phyloP scores from a whole-genome alignment of 2,329 filamentous ascomycete genomes.

The Stemphylium vesicarium region DNA sequence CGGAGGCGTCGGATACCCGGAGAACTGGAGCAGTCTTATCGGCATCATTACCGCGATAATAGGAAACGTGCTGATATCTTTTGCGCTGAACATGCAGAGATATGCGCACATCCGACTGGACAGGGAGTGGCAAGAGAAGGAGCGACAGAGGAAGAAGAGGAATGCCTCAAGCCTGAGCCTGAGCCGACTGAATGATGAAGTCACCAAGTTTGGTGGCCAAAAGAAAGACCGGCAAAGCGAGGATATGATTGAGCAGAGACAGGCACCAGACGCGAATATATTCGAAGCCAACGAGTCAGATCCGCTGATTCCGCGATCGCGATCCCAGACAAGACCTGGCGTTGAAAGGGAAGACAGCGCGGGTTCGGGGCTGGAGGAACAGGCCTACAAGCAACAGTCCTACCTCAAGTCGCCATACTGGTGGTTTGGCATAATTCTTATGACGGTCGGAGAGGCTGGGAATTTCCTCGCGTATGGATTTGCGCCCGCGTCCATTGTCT shows the following conservation, averaged over 20 bases:
- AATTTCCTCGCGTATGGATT: conserved; percentile 99
- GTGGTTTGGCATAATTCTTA: conserved; percentile 93
- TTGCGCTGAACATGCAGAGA: conserved; percentile 94
- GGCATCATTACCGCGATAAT: conserved; percentile 92
- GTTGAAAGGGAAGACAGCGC: conserved; percentile 39
- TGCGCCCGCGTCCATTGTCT: conserved; percentile 95
- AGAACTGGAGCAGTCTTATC: conserved; percentile 86
- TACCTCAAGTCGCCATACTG: conserved; percentile 94
- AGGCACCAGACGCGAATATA: conserved; percentile 4
- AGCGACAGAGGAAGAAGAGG: conserved; percentile 40
- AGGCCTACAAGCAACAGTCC: conserved; percentile 62
- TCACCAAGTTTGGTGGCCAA: conserved; percentile 16
- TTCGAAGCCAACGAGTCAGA: conserved; percentile 44
- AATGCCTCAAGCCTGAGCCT: conserved; percentile 53
- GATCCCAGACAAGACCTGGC: background rate
- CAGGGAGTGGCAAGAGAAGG: conserved; percentile 66
- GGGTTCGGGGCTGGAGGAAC: conserved; percentile 30
- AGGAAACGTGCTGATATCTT: conserved; percentile 91
- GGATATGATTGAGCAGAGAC: conserved; percentile 1
- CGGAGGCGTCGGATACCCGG: conserved; percentile 25
- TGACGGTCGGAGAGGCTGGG: conserved; percentile 89
- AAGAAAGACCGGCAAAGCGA: conserved; percentile 12
- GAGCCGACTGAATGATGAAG: conserved; percentile 42
- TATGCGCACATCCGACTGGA: conserved; percentile 91
- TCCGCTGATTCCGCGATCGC: conserved; percentile 29